Evolutionary conservation across 2,329 filamentous ascomycete genomes (phyloP).

Genomic region (Rutstroemia sp.): DNA sequence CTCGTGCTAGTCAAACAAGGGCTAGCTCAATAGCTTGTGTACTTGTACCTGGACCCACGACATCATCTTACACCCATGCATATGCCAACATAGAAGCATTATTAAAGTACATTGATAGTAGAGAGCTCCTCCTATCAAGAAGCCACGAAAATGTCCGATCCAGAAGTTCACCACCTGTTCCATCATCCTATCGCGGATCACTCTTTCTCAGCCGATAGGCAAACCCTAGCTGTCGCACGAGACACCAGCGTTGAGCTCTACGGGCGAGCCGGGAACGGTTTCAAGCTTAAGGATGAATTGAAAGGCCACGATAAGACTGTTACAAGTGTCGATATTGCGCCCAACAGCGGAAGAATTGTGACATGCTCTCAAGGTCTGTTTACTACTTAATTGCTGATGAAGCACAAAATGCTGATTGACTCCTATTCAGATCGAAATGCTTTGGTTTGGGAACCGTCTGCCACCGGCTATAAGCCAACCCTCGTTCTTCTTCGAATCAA

Average conservation of each 20-base stretch:
- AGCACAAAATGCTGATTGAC: not conserved
- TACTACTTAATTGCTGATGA: not conserved
- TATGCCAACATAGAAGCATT: slow-evolving; percentile 7
- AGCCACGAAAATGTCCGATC: slow-evolving; percentile 58
- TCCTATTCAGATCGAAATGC: slow-evolving; percentile 75
- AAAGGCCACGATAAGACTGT: slow-evolving; percentile 97
- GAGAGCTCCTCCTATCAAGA: slow-evolving; percentile 92
- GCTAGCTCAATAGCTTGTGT: not conserved
- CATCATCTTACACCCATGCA: slow-evolving; percentile 4
- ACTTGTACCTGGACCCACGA: not conserved
- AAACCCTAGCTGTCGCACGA: slow-evolving; percentile 82
- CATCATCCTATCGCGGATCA: slow-evolving; percentile 95
- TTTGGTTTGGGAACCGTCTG: slow-evolving; percentile 94
- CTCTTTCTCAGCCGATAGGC: slow-evolving; percentile 89
- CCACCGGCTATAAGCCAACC: slow-evolving; percentile 90
- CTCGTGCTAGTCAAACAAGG: slow-evolving; percentile 2
- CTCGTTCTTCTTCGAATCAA: slow-evolving; percentile 96
- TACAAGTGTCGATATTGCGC: slow-evolving; percentile 92
- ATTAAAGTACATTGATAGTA: slow-evolving; percentile 61
- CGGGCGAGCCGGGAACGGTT: slow-evolving; percentile 61
- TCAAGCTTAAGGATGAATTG: slow-evolving; percentile 82
- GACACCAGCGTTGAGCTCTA: slow-evolving; percentile 91
- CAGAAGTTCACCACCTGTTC: slow-evolving; percentile 95
- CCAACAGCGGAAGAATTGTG: slow-evolving; percentile 84
- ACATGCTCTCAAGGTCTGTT: slow-evolving; percentile 85